These are phyloP conservation scores for Eutrema yunnanense DNA, from an alignment of 345 rosid genomes.

Conservation along the genomic window DNA sequence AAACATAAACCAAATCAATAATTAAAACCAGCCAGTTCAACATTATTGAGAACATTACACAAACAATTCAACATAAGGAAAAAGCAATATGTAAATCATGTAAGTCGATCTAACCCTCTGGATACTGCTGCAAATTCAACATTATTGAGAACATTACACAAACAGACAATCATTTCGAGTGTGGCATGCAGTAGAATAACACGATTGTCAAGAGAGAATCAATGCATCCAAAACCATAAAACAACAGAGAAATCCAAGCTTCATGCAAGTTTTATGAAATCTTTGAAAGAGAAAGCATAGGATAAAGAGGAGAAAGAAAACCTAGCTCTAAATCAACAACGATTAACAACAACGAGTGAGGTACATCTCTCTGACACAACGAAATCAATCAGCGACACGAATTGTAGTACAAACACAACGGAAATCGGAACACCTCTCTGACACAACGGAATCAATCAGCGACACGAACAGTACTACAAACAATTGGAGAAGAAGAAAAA, in stretches of 20 bases:
- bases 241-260: not conserved
- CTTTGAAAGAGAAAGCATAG: not conserved
- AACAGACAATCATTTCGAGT: not conserved
- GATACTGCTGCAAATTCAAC: too few relatives aligned
- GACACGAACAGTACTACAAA: not conserved
- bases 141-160: not conserved
- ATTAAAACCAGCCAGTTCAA: too few relatives aligned
- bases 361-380: not conserved
- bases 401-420: not conserved
- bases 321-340: not conserved
- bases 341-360: not conserved
- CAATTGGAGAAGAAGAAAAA: not conserved
- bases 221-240: not conserved
- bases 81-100: too few relatives aligned
- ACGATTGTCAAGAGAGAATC: not conserved
- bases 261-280: conserved; percentile 7
- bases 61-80: too few relatives aligned
- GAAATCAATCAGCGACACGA: too few relatives aligned
- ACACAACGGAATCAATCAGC: not conserved
- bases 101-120: too few relatives aligned
- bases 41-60: too few relatives aligned
- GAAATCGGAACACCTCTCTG: not conserved
- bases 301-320: not conserved
- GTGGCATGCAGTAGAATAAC: not conserved
- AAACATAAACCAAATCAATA: too few relatives aligned